Base-by-base conservation (phyloP, 164 flowering plant genomes). In the Warburgia ugandensis region DNA sequence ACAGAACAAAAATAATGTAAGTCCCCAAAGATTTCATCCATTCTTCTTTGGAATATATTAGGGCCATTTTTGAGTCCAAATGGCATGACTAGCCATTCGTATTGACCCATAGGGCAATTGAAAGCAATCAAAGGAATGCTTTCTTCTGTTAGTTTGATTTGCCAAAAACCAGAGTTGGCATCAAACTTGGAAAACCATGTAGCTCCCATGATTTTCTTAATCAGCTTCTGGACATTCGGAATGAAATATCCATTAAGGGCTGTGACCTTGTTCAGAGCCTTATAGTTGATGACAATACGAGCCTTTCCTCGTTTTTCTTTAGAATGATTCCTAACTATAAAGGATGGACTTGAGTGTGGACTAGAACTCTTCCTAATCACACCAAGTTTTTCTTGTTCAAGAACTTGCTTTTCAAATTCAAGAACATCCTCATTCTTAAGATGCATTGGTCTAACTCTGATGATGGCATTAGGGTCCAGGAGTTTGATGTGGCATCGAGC, bases 1-100 rank as follows among this genome's bases (percentile, higher is more conserved):
- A 55, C 48, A 19, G 20, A 4, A 27, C 31, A 29, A 16, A 37
- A 55, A 3, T 62, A n/a, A 6, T 29, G 3, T 17, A 23, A 40
- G 0, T 12, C 19, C 2, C n/a, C 31, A 1, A 62, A 50, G 4
- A 31, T 25, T 17, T 31, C 26, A 4, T 55, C 14, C 66, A 62
- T 62, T 11, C 9, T 8, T 45, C 51, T 43, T 28, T 60, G 64
- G 21, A 60, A 60, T 3, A 43, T 37, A 2, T 12, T 2, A 1
- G 59, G 59, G n/a, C 59, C 54, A 3, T 61, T 25, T 16, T 61
- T 61, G 7, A 61, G 19, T 5, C 60, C 60, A 42, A 55, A 55
- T 6, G 60, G 55, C 25, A 61, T 17, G 1, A 61, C 60, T 11
- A 8, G 25, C 54, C 64, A 61, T 54, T 61, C 39, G 25, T 35